phyloP scores from a whole-genome alignment of 306 rosid species.

The Cicer chorassanicum region DNA sequence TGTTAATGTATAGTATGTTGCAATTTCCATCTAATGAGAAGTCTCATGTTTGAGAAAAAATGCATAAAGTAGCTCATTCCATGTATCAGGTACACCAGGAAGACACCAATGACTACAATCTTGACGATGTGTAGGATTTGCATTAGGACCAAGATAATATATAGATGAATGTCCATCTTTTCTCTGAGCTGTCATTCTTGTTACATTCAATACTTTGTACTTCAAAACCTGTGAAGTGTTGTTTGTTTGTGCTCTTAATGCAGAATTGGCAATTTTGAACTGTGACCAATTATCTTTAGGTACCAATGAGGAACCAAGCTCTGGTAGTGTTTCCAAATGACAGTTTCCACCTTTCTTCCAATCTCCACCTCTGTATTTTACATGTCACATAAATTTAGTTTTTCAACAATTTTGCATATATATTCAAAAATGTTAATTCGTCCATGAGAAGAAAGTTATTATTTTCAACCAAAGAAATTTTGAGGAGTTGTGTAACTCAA shows the following conservation, averaged over 20 bases:
- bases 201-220: conserved; percentile 64
- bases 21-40: conserved; percentile 37
- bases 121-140: conserved; percentile 66
- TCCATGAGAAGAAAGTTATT: not conserved
- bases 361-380: conserved; percentile 71
- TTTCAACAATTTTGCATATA: not conserved
- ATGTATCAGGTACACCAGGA: conserved; percentile 91
- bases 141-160: conserved; percentile 61
- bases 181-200: conserved; percentile 71
- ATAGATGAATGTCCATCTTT: conserved; percentile 86
- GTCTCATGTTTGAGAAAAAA: conserved; percentile 53
- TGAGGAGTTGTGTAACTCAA: too few species aligned
- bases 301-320: conserved; percentile 63
- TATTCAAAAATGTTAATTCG: not conserved
- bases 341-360: conserved; percentile 88
- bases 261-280: conserved; percentile 63
- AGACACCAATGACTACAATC: conserved; percentile 98
- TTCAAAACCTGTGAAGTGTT: conserved; percentile 39
- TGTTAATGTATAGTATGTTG: conserved; percentile 26
- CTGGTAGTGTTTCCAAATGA: conserved; percentile 86
- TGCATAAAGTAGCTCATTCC: conserved; percentile 89
- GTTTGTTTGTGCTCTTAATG: conserved; percentile 47
- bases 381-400: conserved; percentile 35
- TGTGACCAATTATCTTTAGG: conserved; percentile 63
- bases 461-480: too few species aligned